These are phyloP conservation scores for Hyphopichia fennica DNA, from an alignment of 1,139 yeast genomes.

Conservation along the genomic window DNA sequence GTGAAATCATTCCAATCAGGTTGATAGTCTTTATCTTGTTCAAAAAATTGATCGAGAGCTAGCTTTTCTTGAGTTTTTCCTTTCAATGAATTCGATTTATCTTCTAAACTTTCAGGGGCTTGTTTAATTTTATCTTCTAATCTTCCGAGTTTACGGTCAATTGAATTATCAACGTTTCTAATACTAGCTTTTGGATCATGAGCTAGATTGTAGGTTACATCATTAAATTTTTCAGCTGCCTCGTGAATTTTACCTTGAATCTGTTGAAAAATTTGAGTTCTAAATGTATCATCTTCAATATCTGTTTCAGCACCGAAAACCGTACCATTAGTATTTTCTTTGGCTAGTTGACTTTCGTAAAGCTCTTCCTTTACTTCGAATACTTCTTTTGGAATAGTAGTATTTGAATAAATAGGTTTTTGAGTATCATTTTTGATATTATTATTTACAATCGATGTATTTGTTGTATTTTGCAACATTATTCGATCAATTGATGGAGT, in stretches of 20 bases:
- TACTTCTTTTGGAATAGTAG: too few relatives aligned
- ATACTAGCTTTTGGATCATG: constrained; percentile 18
- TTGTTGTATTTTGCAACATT: too few relatives aligned
- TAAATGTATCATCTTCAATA: constrained; percentile 1
- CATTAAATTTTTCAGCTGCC: constrained; percentile 18
- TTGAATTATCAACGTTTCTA: constrained; percentile 1
- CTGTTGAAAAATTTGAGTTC: constrained; percentile 22
- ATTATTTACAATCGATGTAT: too few relatives aligned
- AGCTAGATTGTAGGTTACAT: constrained; percentile 18
- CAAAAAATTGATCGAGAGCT: background rate
- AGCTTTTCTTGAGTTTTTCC: background rate
- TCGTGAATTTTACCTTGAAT: constrained; percentile 17
- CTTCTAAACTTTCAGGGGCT: background rate
- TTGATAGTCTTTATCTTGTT: background rate
- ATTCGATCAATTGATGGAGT: too few relatives aligned
- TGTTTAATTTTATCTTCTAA: background rate
- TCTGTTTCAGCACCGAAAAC: background rate
- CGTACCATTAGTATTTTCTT: background rate
- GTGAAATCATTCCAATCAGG: background rate
- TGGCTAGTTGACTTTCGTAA: constrained; percentile 5
- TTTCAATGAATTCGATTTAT: background rate
- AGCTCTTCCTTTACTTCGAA: background rate
- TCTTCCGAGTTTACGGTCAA: background rate
- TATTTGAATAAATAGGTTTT: too few relatives aligned
- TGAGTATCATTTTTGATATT: too few relatives aligned